These are phyloP conservation scores for Testicularia cyperi DNA, from an alignment of 1,284 basidiomycete species.

Conservation along the genomic window DNA sequence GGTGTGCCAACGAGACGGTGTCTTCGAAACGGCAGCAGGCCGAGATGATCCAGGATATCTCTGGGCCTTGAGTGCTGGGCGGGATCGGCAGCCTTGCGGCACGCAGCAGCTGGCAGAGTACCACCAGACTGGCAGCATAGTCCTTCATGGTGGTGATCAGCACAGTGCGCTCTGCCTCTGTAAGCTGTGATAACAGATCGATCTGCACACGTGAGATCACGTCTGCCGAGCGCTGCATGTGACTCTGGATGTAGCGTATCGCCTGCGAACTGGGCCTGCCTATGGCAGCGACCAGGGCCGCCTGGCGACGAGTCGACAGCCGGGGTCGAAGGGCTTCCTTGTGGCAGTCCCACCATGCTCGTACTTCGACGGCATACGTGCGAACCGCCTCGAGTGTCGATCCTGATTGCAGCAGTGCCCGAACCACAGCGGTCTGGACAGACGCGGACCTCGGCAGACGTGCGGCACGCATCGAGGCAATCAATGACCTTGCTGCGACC, in stretches of 20 bases:
- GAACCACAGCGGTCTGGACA: slow-evolving; percentile 16
- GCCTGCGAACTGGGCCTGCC: slow-evolving; percentile 25
- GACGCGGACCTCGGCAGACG: slow-evolving; percentile 9
- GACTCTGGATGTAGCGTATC: slow-evolving; percentile 12
- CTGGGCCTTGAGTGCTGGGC: slow-evolving; percentile 5
- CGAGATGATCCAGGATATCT: slow-evolving; percentile 28
- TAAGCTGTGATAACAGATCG: slow-evolving; percentile 8
- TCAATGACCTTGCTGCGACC: slow-evolving; percentile 9
- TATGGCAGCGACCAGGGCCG: slow-evolving; percentile 8
- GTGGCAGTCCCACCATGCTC: slow-evolving; percentile 27
- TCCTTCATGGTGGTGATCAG: slow-evolving; percentile 13
- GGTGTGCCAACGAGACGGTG: background rate
- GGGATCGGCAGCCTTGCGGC: slow-evolving; percentile 14
- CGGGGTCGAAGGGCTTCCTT: slow-evolving; percentile 7
- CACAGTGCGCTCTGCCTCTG: slow-evolving; percentile 4
- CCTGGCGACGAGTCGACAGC: slow-evolving; percentile 4
- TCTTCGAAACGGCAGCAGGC: slow-evolving; percentile 31
- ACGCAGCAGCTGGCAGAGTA: slow-evolving; percentile 17
- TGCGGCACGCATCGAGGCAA: slow-evolving; percentile 10
- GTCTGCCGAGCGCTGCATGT: slow-evolving; percentile 8
- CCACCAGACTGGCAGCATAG: slow-evolving; percentile 15
- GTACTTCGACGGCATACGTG: slow-evolving; percentile 14
- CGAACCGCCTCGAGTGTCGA: slow-evolving; percentile 8
- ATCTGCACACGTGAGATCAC: slow-evolving; percentile 8
- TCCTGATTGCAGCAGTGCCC: slow-evolving; percentile 15